A percentile compares a stretch with the other conserved stretches of the same genome.
Conservation (phyloP, 1,284 basidiomycete genomes). For the Peniophora sp. region DNA sequence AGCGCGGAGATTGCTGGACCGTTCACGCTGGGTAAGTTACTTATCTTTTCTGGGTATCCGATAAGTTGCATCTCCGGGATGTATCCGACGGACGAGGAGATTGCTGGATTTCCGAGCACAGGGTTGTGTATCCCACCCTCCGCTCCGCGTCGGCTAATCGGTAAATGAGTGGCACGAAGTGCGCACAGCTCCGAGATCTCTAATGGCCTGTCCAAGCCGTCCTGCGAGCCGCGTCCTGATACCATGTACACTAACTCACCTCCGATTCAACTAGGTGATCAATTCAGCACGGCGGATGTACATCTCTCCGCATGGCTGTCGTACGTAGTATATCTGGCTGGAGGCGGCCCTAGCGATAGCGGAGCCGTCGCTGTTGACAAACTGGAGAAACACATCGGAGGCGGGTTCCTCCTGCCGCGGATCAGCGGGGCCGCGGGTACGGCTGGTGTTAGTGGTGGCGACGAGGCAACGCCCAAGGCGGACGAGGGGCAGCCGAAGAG, state of each 20-base stretch:
- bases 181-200: too few relatives aligned
- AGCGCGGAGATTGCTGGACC: conserved; percentile 65
- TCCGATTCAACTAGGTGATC: too few relatives aligned
- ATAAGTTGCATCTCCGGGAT: background rate
- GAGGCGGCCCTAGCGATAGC: conserved; percentile 39
- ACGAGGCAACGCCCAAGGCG: conserved; percentile 3
- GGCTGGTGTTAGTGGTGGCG: conserved; percentile 10
- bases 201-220: background rate
- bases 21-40: conserved; percentile 54
- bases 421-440: conserved; percentile 23
- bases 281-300: conserved; percentile 74
- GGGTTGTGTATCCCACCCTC: too few relatives aligned
- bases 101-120: too few relatives aligned
- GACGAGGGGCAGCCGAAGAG: conserved; percentile 10
- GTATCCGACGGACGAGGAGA: too few relatives aligned
- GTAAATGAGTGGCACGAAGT: too few relatives aligned
- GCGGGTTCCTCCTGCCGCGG: conserved; percentile 35
- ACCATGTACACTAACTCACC: too few relatives aligned
- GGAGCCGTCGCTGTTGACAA: conserved; percentile 41
- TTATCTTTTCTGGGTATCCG: background rate
- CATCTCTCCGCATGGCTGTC: conserved; percentile 77
- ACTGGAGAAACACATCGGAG: conserved; percentile 43
- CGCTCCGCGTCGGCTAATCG: too few relatives aligned
- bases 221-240: background rate
- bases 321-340: conserved; percentile 50